Evolutionary conservation across 148 eudicot species (phyloP), one percentile per base, ranked within the genome.

Genomic region (Dianthus caryophyllus): DNA sequence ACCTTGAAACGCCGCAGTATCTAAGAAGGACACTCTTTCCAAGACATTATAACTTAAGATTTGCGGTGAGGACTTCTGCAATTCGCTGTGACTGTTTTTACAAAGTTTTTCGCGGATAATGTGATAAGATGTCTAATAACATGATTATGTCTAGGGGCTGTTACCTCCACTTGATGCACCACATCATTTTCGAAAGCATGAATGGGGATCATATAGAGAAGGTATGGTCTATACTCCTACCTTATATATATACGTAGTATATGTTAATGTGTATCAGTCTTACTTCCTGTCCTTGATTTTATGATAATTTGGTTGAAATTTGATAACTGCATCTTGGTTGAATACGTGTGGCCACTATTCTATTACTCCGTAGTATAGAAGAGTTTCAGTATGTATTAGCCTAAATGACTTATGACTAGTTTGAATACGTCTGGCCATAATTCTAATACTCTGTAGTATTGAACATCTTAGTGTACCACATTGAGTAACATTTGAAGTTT

Each of bases 101-200:
- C 51, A 11, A 26, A 36, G 36, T 50, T 60, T 26, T 46, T 36
- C 9, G 1, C 25, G 20, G 14, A 21, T 22, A 54, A 43, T 25
- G 36, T 46, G 59, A 61, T 12, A 47, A 43, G 61, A 46, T 65
- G 47, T 64, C 50, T 43, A 26, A 39, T 9, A 33, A 17, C 22
- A 14, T 57, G 41, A 51, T 69, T 70, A 70, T 56, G 59, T 66
- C 71, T 77, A 94, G 99, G 99, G 99, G 53, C 67, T 86, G 73
- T 79, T 94, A 70, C 99, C 99, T 22, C 99, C 99, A 50, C 92
- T 94, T 70, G 99, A 94, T 76, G 99, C 99, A 59, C 99, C 99
- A 51, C 99, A 90, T 82, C 99, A 94, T 75, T 82, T 90, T 61
- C 96, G 99, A 26, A 90, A 88, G 87, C 97, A 94, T 66, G 99